These are phyloP conservation scores for Cryptococcus sp. DNA, from an alignment of 1,284 basidiomycete species.

Conservation along the genomic window DNA sequence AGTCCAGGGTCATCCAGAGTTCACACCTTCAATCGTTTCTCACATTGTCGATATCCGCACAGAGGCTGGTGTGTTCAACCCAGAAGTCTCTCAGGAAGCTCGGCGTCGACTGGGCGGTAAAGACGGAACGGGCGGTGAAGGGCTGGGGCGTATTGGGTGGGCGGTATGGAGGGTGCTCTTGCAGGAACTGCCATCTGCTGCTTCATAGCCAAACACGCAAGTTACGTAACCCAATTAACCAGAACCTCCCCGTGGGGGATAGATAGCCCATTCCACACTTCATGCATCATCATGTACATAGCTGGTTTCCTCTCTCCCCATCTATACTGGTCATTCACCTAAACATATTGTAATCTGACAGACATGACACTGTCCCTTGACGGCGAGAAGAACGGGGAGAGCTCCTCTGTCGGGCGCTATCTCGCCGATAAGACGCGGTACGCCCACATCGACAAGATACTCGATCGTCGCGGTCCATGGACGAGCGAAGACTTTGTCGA, in stretches of 20 bases:
- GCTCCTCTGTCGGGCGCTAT: conserved; percentile 18
- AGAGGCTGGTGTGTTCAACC: conserved; percentile 52
- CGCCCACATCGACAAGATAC: conserved; percentile 39
- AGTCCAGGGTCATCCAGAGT: conserved; percentile 59
- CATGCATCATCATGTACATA: neutral
- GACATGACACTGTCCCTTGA: neutral
- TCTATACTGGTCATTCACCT: neutral
- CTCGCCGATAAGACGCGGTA: conserved; percentile 33
- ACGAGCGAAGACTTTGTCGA: conserved; percentile 43
- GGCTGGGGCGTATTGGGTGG: conserved; percentile 54
- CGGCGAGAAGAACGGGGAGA: conserved; percentile 1
- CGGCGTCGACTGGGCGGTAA: conserved; percentile 54
- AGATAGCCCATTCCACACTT: neutral
- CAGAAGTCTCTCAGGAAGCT: conserved; percentile 47
- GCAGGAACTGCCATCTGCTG: conserved; percentile 26
- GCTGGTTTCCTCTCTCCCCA: neutral
- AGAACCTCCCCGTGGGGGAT: neutral
- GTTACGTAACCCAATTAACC: neutral
- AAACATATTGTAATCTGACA: neutral
- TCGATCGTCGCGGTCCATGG: conserved; percentile 49
- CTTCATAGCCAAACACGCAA: neutral
- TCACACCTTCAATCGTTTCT: conserved; percentile 56
- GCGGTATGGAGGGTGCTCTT: conserved; percentile 56
- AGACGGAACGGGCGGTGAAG: conserved; percentile 53
- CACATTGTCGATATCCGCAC: conserved; percentile 54